These are phyloP conservation scores for Ceratocystis huliohia DNA, from an alignment of 2,329 filamentous ascomycete species.

Conservation along the genomic window DNA sequence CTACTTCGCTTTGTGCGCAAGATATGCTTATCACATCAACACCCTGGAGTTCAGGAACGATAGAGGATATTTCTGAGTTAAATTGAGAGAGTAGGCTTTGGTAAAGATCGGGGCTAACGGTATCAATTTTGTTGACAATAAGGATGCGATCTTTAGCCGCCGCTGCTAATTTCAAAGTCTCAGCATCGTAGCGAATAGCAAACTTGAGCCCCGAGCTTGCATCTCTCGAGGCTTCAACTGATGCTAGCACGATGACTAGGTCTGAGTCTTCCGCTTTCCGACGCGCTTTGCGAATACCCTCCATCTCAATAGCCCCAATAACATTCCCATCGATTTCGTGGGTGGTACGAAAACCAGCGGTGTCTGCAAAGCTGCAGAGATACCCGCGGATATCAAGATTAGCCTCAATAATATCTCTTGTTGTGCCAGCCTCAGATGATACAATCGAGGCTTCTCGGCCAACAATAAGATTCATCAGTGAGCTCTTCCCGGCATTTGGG, in stretches of 20 bases:
- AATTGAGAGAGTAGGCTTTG: constrained; percentile 20
- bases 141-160: constrained; percentile 39
- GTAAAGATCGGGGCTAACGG: constrained; percentile 32
- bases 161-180: constrained; percentile 43
- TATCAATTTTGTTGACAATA: constrained; percentile 52
- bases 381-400: constrained; percentile 81
- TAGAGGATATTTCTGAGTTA: background rate
- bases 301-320: constrained; percentile 68
- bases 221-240: constrained; percentile 42
- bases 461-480: constrained; percentile 77
- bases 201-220: background rate
- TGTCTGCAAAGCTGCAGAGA: constrained; percentile 89
- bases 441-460: constrained; percentile 93
- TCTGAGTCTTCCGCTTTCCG: constrained; percentile 72
- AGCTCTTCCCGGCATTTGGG: constrained; percentile 92
- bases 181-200: constrained; percentile 40
- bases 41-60: constrained; percentile 31
- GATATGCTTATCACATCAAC: constrained; percentile 31
- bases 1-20: constrained; percentile 39
- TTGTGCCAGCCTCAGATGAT: constrained; percentile 83
- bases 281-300: constrained; percentile 80
- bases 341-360: constrained; percentile 65
- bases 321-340: constrained; percentile 19
- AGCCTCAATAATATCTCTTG: constrained; percentile 84
- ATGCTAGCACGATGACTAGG: constrained; percentile 68